Evolutionary conservation across 768 basidiomycete genomes (phyloP).

Genomic region (Collybiopsis confluens): DNA sequence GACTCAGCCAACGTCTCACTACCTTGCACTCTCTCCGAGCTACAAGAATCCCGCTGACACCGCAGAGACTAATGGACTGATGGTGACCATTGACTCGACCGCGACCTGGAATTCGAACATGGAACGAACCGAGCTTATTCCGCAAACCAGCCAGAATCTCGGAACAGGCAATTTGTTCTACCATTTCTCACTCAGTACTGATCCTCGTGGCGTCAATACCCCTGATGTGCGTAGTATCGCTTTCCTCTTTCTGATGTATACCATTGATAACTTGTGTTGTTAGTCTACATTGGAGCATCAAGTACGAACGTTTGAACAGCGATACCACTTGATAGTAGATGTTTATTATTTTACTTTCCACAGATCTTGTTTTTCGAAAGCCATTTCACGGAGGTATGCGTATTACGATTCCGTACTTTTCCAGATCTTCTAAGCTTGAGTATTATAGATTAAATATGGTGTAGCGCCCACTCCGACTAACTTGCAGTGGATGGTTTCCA

Average conservation of each 20-base stretch:
- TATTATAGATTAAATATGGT: slow-evolving; percentile 49
- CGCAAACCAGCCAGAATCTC: slow-evolving; percentile 38
- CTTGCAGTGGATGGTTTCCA: slow-evolving; percentile 49
- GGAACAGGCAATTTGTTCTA: slow-evolving; percentile 57
- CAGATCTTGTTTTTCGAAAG: slow-evolving; percentile 54
- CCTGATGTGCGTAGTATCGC: slow-evolving; percentile 35
- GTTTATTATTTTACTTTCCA: not conserved
- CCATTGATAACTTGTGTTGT: not conserved
- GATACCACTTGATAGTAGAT: not conserved
- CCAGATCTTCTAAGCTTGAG: not conserved
- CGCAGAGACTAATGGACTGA: slow-evolving; percentile 45
- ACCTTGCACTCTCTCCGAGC: slow-evolving; percentile 43
- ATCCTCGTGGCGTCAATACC: slow-evolving; percentile 35
- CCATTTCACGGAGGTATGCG: slow-evolving; percentile 52
- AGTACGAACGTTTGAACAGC: slow-evolving; percentile 25
- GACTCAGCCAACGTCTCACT: slow-evolving; percentile 42
- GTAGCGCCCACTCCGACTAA: slow-evolving; percentile 43
- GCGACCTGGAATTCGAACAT: slow-evolving; percentile 55
- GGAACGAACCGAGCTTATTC: slow-evolving; percentile 41
- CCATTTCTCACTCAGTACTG: slow-evolving; percentile 53
- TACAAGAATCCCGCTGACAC: slow-evolving; percentile 60
- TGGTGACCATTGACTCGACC: slow-evolving; percentile 49
- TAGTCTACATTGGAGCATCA: slow-evolving; percentile 56
- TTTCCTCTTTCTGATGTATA: not conserved
- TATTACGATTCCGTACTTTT: not conserved